Evolutionary conservation across 495 filamentous ascomycete genomes (phyloP).

Genomic region (Halenospora varia): DNA sequence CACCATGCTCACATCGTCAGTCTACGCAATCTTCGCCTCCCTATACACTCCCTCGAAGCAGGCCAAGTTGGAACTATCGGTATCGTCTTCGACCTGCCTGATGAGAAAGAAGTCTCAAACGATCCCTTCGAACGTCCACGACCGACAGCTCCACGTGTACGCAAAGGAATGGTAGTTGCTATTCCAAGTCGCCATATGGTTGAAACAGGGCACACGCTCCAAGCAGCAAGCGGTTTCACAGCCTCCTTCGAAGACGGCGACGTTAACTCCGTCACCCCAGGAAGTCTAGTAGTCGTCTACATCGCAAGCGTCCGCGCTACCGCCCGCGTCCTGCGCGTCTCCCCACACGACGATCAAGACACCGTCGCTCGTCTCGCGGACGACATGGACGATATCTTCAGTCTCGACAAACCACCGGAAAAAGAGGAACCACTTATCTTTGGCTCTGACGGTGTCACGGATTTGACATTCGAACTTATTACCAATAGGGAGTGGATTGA

Average conservation of each 20-base stretch:
- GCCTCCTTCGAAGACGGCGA: conserved; percentile 40
- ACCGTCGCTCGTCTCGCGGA: conserved; percentile 22
- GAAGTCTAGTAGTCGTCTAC: conserved; percentile 72
- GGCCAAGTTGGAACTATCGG: conserved; percentile 93
- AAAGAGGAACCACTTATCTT: conserved; percentile 28
- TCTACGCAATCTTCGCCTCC: conserved; percentile 81
- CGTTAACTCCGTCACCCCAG: conserved; percentile 33
- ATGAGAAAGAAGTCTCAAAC: conserved; percentile 18
- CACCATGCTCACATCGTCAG: conserved; percentile 74
- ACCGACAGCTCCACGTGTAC: conserved; percentile 43
- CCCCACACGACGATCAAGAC: conserved; percentile 13
- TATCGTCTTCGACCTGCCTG: conserved; percentile 51
- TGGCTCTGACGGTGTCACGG: conserved; percentile 40
- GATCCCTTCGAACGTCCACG: conserved; percentile 8
- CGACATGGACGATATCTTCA: conserved; percentile 59
- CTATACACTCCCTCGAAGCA: conserved; percentile 67
- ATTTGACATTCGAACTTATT: conserved; percentile 72
- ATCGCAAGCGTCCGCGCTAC: conserved; percentile 81
- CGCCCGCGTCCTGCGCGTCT: conserved; percentile 56
- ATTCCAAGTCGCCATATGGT: conserved; percentile 49
- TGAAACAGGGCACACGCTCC: conserved; percentile 41
- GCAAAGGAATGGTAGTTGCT: conserved; percentile 82
- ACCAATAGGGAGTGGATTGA: conserved; percentile 83
- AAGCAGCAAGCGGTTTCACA: conserved; percentile 51
- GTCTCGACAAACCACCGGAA: conserved; percentile 54